Percentiles rank a stretch among this genome's conserved stretches.
Evolutionary conservation across 176 grass and related monocot species (phyloP).

Genomic region (Elymus sibiricus): DNA sequence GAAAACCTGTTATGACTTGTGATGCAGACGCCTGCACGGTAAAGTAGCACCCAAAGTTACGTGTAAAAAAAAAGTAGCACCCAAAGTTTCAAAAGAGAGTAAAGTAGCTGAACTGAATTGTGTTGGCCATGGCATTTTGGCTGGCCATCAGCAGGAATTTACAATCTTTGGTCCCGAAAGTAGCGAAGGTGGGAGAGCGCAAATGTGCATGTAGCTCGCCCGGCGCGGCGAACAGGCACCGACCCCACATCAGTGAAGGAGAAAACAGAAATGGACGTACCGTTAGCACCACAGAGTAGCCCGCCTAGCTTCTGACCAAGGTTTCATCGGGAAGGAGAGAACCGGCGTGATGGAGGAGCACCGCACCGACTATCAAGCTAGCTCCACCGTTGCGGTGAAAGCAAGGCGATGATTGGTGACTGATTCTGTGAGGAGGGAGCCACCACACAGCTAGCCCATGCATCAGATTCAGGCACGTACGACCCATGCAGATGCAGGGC

Average conservation of each 20-base stretch:
- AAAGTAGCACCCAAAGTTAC: neutral
- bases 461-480: no score
- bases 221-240: neutral
- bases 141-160: neutral
- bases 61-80: neutral
- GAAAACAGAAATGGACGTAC: neutral
- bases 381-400: neutral
- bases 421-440: no score
- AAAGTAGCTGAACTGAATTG: neutral
- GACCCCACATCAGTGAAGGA: neutral
- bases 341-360: neutral
- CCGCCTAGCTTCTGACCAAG: neutral
- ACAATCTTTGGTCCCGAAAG: neutral
- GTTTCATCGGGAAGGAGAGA: neutral
- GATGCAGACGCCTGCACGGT: neutral
- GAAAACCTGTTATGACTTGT: neutral
- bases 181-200: neutral
- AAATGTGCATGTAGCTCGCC: neutral
- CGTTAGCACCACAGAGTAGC: neutral
- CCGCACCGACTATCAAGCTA: neutral
- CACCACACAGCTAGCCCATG: no score
- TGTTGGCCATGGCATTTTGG: neutral
- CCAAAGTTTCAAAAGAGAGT: neutral
- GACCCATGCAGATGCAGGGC: neutral
- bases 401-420: neutral